A percentile compares a stretch with the other conserved stretches of the same genome.
Evolutionary conservation across 1,139 yeast species (phyloP).

Genomic region (Waltiozyma sp.): DNA sequence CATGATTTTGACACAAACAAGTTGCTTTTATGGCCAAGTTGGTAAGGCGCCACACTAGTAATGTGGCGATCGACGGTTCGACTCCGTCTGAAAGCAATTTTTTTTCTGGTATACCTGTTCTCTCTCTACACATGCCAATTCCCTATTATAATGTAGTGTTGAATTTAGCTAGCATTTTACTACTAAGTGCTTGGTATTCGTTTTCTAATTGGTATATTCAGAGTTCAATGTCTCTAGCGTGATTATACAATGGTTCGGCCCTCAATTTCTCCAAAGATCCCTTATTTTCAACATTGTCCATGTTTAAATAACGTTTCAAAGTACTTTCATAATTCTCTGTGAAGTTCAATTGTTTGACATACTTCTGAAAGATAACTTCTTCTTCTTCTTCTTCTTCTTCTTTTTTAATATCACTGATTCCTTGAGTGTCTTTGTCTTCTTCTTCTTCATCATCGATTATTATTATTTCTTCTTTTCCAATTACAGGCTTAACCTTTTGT

Average conservation of each 20-base stretch:
- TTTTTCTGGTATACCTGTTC: constrained; percentile 5
- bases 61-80: too few species aligned
- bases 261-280: not conserved
- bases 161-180: too few species aligned
- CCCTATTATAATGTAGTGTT: too few species aligned
- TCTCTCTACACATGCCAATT: constrained; percentile 1
- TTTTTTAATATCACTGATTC: not conserved
- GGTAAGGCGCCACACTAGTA: too few species aligned
- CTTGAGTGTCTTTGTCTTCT: not conserved
- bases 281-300: constrained; percentile 1
- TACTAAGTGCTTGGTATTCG: too few species aligned
- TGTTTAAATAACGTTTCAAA: constrained; percentile 3
- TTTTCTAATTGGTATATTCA: too few species aligned
- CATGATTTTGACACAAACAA: too few species aligned
- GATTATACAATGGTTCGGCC: not conserved
- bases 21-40: not conserved
- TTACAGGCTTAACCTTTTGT: not conserved
- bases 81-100: too few species aligned
- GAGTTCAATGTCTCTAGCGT: too few species aligned
- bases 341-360: constrained; percentile 9
- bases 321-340: constrained; percentile 10
- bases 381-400: constrained; percentile 1
- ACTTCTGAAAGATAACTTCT: constrained; percentile 3
- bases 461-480: not conserved
- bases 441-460: not conserved